These are phyloP conservation scores for Pestalotiopsis sp. DNA, from an alignment of 2,329 filamentous ascomycete species.

Conservation along the genomic window DNA sequence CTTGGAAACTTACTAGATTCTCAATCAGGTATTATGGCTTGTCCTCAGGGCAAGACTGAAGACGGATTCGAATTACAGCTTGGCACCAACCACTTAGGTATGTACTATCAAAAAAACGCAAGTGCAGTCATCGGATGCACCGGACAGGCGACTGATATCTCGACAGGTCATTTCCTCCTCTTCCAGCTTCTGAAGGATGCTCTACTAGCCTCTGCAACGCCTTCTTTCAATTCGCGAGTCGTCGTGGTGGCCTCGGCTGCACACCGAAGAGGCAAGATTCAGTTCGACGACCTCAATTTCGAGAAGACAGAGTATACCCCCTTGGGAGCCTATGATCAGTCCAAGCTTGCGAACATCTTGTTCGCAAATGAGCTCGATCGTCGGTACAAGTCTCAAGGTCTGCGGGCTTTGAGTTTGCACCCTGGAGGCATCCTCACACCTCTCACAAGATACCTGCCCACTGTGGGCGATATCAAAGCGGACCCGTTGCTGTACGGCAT, in stretches of 20 bases:
- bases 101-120: not conserved
- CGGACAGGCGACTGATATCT: not conserved
- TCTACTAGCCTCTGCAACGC: conserved; percentile 17
- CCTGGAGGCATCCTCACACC: conserved; percentile 45
- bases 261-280: conserved; percentile 36
- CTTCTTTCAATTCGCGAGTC: conserved; percentile 42
- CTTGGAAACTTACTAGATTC: too few species aligned
- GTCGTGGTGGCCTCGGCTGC: conserved; percentile 43
- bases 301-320: conserved; percentile 36
- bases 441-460: conserved; percentile 24
- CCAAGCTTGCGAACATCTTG: conserved; percentile 51
- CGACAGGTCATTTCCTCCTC: conserved; percentile 17
- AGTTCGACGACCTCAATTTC: conserved; percentile 42
- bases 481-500: not conserved
- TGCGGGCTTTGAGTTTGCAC: conserved; percentile 34
- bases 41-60: conserved; percentile 15
- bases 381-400: not conserved
- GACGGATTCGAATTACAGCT: conserved; percentile 23
- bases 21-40: not conserved
- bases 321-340: conserved; percentile 45
- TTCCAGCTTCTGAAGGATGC: conserved; percentile 19
- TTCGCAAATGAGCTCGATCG: not conserved
- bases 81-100: conserved; percentile 19
- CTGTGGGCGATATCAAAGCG: conserved; percentile 15
- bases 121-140: not conserved